A percentile compares a stretch with the other conserved stretches of the same genome.
These are phyloP conservation scores for Boletus vinaceobasis DNA, from an alignment of 768 basidiomycete genomes.

Conservation along the genomic window DNA sequence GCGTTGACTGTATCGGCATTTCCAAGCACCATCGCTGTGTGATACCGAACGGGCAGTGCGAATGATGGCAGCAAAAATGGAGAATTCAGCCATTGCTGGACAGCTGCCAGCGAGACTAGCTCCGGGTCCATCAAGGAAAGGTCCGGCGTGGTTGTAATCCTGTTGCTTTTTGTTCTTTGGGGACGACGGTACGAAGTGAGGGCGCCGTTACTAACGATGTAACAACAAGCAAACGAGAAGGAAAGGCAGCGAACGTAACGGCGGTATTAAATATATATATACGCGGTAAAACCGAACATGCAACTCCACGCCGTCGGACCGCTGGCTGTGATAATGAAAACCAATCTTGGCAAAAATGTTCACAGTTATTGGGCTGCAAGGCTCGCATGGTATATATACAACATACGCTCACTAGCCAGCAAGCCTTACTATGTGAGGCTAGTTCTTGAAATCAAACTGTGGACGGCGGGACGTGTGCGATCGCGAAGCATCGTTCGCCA, in stretches of 20 bases:
- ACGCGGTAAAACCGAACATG: not conserved
- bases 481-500: no score
- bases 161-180: conserved; percentile 14
- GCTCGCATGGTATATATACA: no score
- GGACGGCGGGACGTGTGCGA: no score
- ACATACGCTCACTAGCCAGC: no score
- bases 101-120: conserved; percentile 7
- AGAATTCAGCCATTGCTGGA: conserved; percentile 15
- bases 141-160: not conserved
- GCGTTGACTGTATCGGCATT: not conserved
- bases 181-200: conserved; percentile 3
- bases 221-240: not conserved
- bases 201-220: not conserved
- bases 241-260: not conserved
- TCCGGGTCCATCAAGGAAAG: conserved; percentile 7
- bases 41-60: conserved; percentile 7
- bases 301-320: no score
- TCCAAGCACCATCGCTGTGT: not conserved
- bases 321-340: no score
- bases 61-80: conserved; percentile 19
- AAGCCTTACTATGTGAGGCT: no score
- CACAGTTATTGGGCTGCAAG: no score
- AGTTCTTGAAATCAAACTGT: no score
- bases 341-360: no score
- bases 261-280: not conserved